Evolutionary conservation across 148 eudicot species (phyloP).

Genomic region (Fagopyrum tataricum): DNA sequence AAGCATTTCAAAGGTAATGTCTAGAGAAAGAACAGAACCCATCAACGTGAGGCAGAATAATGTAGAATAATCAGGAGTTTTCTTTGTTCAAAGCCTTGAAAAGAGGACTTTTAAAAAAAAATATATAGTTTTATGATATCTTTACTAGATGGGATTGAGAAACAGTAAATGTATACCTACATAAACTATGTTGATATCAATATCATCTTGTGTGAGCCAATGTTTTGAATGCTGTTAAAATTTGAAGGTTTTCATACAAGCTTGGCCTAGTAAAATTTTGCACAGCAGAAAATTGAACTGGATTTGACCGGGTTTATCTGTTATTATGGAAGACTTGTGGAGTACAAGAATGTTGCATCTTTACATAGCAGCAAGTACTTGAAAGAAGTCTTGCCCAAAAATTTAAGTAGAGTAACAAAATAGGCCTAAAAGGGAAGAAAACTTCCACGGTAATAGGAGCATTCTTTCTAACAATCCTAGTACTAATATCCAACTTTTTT

Average conservation of each 20-base stretch:
- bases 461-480: no score
- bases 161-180: background rate
- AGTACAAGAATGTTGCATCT: constrained; percentile 4
- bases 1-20: background rate
- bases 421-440: background rate
- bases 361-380: constrained; percentile 4
- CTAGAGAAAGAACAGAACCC: background rate
- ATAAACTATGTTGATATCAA: background rate
- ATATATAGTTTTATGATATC: background rate
- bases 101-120: background rate
- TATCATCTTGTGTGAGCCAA: background rate
- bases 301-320: no score
- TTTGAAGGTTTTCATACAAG: background rate
- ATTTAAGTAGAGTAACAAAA: background rate
- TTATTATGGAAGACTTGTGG: background rate
- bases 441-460: no score
- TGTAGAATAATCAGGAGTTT: background rate
- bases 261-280: background rate
- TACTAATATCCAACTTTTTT: no score
- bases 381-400: background rate
- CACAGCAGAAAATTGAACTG: no score
- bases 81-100: background rate
- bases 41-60: background rate
- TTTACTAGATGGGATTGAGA: background rate
- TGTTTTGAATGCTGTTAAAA: background rate